Evolutionary conservation across 2,329 filamentous ascomycete species (phyloP), one percentile per base, ranked within the genome.

Genomic region (Drechslerella coelobrocha): DNA sequence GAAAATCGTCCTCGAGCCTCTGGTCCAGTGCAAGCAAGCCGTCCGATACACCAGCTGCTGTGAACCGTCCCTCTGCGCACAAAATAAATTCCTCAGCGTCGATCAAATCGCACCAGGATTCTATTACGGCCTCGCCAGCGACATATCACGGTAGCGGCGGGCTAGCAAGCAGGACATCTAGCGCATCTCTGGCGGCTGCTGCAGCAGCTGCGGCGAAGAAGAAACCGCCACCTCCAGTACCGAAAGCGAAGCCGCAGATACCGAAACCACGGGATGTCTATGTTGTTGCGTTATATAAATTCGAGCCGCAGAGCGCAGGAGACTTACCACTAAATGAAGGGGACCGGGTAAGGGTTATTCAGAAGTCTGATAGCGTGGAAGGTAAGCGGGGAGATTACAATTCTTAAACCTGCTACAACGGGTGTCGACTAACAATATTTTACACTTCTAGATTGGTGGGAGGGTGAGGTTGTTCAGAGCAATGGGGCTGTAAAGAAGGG

Each of bases 61-160:
- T 17, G 2, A 50, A 53, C 21, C 19, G 59, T 14, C 59, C 53
- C 8, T 12, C n/a, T 7, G 29, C 53, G 4, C 63, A 50, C 12
- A 71, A 71, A 37, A 71, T 71, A 19, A 59, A 59, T n/a, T 71
- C 66, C 6, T 63, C 66, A 17, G 54, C 65, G 41, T 71, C 66
- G 5, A 39, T 71, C 14, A 71, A 63, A 21, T 63, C 66, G 12
- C 23, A 27, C 2, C 21, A 27, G 2, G 14, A 51, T 12, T 27
- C 23, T 10, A 19, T 19, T 5, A 10, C 23, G 14, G n/a, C 29
- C 29, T 12, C 29, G 29, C n/a, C 34, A 14, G 12, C 34, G 34
- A 39, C 4, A 5, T 45, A 19, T 7, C 19, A 45, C n/a, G 19
- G 19, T 6, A 39, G 51, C 7, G 61, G 61, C 17, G 59, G 52